Evolutionary conservation across 2,329 filamentous ascomycete species (phyloP).

Genomic region (Diaporthe eres): DNA sequence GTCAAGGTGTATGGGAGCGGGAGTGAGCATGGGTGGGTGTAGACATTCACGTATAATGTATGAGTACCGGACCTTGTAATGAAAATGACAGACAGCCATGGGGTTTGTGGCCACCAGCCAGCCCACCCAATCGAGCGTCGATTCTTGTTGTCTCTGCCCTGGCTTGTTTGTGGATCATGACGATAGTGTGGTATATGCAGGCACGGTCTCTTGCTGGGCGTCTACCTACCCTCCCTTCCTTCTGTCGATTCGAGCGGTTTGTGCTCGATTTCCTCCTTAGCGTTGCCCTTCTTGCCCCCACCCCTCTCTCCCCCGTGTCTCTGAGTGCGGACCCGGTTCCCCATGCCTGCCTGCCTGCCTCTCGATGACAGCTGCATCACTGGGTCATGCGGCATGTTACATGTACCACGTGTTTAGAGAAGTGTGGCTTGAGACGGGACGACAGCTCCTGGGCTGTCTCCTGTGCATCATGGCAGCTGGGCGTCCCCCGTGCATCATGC

Average conservation of each 20-base stretch:
- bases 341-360: neutral
- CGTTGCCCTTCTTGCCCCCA: neutral
- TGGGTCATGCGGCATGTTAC: neutral
- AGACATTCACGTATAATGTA: conserved; percentile 30
- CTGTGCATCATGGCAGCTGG: neutral
- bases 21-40: neutral
- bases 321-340: too few species aligned
- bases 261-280: neutral
- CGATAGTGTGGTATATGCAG: neutral
- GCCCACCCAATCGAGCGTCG: neutral
- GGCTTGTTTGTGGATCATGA: neutral
- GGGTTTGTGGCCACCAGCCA: neutral
- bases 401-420: neutral
- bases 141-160: neutral
- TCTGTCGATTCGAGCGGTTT: neutral
- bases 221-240: neutral
- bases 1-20: neutral
- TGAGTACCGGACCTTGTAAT: conserved; percentile 25
- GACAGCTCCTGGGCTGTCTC: neutral
- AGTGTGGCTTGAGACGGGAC: neutral
- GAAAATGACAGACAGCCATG: conserved; percentile 14
- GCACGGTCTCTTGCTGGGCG: neutral
- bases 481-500: neutral
- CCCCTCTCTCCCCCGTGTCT: neutral
- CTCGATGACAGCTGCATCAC: neutral